Evolutionary conservation across 176 grass and related monocot species (phyloP).

Genomic region (Cocos nucifera): DNA sequence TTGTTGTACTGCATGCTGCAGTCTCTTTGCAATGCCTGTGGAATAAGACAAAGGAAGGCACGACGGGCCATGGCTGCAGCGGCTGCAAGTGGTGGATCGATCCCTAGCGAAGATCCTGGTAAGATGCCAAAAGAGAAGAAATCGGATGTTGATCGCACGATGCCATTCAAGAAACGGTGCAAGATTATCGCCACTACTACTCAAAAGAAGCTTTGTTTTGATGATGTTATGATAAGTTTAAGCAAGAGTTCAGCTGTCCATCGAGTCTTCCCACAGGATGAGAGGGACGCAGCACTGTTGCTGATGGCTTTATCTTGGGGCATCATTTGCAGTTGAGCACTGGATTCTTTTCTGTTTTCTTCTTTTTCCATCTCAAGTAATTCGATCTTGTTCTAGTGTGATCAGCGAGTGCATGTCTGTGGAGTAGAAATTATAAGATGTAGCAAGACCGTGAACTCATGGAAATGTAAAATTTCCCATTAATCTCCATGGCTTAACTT

Average conservation of each 20-base stretch:
- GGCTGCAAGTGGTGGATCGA: slow-evolving; percentile 4
- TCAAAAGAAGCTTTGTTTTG: slow-evolving; percentile 28
- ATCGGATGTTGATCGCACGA: slow-evolving; percentile 44
- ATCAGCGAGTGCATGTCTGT: too few species aligned
- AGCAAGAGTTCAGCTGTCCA: slow-evolving; percentile 23
- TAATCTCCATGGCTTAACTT: too few species aligned
- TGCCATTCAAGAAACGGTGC: slow-evolving; percentile 98
- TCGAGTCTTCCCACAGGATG: slow-evolving; percentile 48
- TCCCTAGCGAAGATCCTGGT: background rate
- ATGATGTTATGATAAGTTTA: slow-evolving; percentile 49
- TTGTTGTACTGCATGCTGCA: background rate
- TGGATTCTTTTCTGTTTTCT: slow-evolving; percentile 1
- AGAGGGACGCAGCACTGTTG: slow-evolving; percentile 87
- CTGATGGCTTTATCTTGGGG: slow-evolving; percentile 88
- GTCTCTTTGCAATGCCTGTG: slow-evolving; percentile 14
- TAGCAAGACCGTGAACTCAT: too few species aligned
- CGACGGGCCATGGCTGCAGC: slow-evolving; percentile 20
- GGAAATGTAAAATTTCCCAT: too few species aligned
- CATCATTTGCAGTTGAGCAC: slow-evolving; percentile 55
- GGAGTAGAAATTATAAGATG: too few species aligned
- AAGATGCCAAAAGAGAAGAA: slow-evolving; percentile 75
- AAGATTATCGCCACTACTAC: slow-evolving; percentile 24
- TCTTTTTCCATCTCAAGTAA: background rate
- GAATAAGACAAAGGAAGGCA: slow-evolving; percentile 3
- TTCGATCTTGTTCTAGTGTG: too few species aligned